Conservation (phyloP, 345 rosid species). For the Eucalyptus cloeziana region DNA sequence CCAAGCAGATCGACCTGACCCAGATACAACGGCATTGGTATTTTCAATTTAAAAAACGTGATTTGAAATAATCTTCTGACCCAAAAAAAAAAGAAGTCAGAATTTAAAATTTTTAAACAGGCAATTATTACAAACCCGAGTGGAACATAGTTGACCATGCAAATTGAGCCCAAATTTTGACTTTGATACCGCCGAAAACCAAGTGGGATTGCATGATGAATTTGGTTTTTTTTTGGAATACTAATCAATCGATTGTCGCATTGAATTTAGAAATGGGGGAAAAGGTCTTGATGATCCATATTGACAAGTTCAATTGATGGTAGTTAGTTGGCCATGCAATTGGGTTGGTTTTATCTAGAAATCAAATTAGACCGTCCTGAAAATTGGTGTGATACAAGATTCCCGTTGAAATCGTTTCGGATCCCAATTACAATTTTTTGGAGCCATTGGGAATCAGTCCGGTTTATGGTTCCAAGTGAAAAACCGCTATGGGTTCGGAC, state of each 20-base stretch:
- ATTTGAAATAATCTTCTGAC: not conserved
- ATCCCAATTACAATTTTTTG: too few relatives aligned
- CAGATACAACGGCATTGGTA: not conserved
- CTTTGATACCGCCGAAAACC: not conserved
- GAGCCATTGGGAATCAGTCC: not conserved
- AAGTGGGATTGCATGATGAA: not conserved
- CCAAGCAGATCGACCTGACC: not conserved
- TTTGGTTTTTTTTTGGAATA: not conserved
- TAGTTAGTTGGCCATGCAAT: not conserved
- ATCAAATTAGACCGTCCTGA: too few relatives aligned
- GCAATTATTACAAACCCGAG: not conserved
- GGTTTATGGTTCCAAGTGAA: not conserved
- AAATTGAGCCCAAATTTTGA: not conserved
- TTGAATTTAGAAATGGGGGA: not conserved
- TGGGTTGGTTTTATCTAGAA: too few relatives aligned
- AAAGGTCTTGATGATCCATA: not conserved
- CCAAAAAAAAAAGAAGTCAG: not conserved
- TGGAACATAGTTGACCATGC: not conserved
- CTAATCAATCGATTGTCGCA: not conserved
- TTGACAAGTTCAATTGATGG: not conserved
- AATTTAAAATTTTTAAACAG: not conserved
- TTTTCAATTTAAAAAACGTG: not conserved
- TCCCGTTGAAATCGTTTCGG: rapidly evolving
- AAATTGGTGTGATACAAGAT: too few relatives aligned
- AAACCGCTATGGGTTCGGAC: rapidly evolving